A percentile compares a stretch with the other conserved stretches of the same genome.
Conservation (phyloP, 441 rosid genomes). For the Syzygium syzygioides region DNA sequence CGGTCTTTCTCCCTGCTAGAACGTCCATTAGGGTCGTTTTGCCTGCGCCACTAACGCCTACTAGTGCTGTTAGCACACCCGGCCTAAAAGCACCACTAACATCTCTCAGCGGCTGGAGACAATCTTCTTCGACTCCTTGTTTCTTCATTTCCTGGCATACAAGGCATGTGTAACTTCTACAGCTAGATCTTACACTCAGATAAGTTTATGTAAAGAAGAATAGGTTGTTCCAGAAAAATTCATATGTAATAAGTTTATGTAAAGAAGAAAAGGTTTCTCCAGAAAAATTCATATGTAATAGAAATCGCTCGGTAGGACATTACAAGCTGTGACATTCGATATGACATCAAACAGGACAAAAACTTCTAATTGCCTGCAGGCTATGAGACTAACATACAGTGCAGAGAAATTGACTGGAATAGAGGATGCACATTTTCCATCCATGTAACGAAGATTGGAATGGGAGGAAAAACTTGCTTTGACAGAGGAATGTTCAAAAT, state of each 20-base stretch:
- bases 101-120: constrained; percentile 49
- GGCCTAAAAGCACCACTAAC: constrained; percentile 79
- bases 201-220: too few relatives aligned
- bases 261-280: neutral
- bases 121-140: constrained; percentile 48
- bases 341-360: neutral
- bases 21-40: constrained; percentile 84
- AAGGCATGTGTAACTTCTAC: neutral
- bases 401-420: neutral
- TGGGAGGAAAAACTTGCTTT: neutral
- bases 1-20: constrained; percentile 77
- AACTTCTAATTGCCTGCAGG: neutral
- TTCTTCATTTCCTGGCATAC: constrained; percentile 59
- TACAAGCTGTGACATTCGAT: neutral
- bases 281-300: neutral
- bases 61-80: constrained; percentile 62
- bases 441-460: neutral
- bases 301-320: neutral
- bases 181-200: neutral
- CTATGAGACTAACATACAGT: neutral
- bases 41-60: constrained; percentile 85
- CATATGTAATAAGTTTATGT: neutral
- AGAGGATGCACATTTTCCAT: neutral
- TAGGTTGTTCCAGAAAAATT: too few relatives aligned
- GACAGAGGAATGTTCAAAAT: neutral